Evolutionary conservation across 2,329 filamentous ascomycete species (phyloP).

Genomic region (Verticillium dahliae): DNA sequence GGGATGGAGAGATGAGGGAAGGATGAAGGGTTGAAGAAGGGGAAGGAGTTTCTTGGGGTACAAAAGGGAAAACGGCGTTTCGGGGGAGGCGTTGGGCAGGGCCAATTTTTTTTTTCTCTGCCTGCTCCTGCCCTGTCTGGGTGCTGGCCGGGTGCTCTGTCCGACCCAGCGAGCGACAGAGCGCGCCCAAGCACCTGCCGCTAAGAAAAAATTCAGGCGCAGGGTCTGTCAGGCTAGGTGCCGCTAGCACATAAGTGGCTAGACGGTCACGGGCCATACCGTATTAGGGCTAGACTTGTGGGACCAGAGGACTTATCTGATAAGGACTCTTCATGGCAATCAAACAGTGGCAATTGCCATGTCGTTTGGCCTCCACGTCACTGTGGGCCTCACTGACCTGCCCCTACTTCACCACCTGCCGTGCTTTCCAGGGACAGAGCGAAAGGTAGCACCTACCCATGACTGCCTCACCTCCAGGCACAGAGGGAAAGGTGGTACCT

Average conservation of each 20-base stretch:
- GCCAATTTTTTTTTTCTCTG: background rate
- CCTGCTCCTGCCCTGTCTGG: background rate
- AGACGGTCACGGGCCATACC: background rate
- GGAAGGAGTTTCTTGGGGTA: conserved; percentile 8
- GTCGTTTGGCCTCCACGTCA: background rate
- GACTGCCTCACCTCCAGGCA: too few species aligned
- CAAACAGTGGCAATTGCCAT: background rate
- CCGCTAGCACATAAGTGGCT: background rate
- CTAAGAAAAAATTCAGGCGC: conserved; percentile 4
- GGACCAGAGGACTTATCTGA: background rate
- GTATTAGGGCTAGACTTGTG: background rate
- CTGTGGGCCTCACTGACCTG: background rate
- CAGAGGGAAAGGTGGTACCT: too few species aligned
- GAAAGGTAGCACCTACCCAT: too few species aligned
- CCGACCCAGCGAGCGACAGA: too few species aligned
- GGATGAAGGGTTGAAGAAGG: conserved; percentile 8
- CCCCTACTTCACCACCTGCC: too few species aligned
- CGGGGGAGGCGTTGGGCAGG: background rate
- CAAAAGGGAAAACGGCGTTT: background rate
- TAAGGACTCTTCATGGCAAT: background rate
- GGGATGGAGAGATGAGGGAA: conserved; percentile 2
- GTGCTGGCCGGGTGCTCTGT: background rate
- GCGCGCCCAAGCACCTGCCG: background rate
- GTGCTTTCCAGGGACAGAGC: too few species aligned
- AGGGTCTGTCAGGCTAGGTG: background rate